Evolutionary conservation across 2,329 filamentous ascomycete species (phyloP).

Genomic region (Aaosphaeria arxii): DNA sequence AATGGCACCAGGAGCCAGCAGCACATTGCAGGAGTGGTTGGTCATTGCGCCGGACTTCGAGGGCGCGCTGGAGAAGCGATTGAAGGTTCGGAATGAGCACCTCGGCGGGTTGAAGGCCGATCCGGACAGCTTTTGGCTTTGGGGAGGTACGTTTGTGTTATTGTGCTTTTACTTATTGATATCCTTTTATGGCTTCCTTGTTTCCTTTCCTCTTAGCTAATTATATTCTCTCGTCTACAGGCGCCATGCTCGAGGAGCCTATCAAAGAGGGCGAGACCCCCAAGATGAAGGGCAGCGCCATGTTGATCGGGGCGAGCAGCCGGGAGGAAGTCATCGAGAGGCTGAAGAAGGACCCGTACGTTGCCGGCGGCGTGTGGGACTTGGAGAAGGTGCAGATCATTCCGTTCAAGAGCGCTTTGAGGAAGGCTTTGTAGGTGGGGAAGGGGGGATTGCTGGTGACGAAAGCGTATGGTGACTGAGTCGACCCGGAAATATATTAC

Average conservation of each 20-base stretch:
- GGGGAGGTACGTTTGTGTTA: conserved; percentile 25
- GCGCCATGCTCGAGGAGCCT: conserved; percentile 34
- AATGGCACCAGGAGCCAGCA: conserved; percentile 16
- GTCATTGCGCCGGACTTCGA: conserved; percentile 47
- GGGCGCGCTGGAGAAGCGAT: conserved; percentile 41
- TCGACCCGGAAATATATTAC: too few species aligned
- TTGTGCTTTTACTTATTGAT: not conserved
- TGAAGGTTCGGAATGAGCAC: conserved; percentile 40
- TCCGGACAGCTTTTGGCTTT: conserved; percentile 31
- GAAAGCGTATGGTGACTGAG: too few species aligned
- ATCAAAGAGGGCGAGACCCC: conserved; percentile 59
- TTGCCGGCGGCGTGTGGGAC: conserved; percentile 74
- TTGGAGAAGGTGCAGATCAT: conserved; percentile 47
- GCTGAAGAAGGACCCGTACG: conserved; percentile 72
- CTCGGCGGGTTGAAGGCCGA: conserved; percentile 26
- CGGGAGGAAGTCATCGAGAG: conserved; percentile 67
- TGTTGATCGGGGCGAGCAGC: conserved; percentile 65
- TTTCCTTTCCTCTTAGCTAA: not conserved
- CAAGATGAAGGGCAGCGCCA: conserved; percentile 71
- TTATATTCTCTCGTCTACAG: conserved; percentile 10
- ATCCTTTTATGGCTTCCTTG: not conserved
- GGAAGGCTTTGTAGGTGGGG: conserved; percentile 35
- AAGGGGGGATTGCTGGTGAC: not conserved
- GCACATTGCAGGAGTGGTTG: conserved; percentile 46
- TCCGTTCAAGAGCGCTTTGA: conserved; percentile 48